Percentiles rank a stretch among this genome's conserved stretches.
These are phyloP conservation scores for Debaryomyces subglobosus DNA, from an alignment of 1,139 yeast species.

Conservation along the genomic window DNA sequence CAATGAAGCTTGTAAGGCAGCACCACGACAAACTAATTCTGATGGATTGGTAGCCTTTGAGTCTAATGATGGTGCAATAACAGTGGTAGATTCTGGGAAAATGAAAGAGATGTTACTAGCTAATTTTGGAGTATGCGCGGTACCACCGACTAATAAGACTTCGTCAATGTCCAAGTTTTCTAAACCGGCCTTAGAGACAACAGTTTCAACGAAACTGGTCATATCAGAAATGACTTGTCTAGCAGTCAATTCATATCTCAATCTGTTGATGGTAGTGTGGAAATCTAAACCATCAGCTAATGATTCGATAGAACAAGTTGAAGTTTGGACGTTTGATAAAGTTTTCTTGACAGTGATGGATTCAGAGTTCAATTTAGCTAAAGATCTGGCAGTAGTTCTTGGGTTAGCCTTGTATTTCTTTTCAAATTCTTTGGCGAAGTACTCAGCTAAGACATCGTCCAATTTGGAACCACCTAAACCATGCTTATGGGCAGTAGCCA, in stretches of 20 bases:
- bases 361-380: constrained; percentile 87
- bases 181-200: constrained; percentile 78
- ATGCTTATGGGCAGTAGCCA: constrained; percentile 83
- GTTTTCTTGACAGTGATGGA: constrained; percentile 89
- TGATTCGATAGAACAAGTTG: constrained; percentile 93
- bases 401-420: constrained; percentile 86
- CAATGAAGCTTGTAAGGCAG: constrained; percentile 94
- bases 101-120: constrained; percentile 71
- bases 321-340: constrained; percentile 82
- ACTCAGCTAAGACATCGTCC: constrained; percentile 79
- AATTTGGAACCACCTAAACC: constrained; percentile 87
- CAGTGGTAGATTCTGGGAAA: constrained; percentile 79
- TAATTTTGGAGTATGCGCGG: constrained; percentile 89
- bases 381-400: constrained; percentile 75
- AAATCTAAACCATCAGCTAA: constrained; percentile 93
- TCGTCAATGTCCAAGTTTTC: constrained; percentile 89
- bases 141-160: constrained; percentile 92
- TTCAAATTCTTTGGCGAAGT: constrained; percentile 90
- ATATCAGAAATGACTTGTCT: constrained; percentile 77
- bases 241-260: constrained; percentile 88
- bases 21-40: constrained; percentile 92
- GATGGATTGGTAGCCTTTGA: constrained; percentile 83
- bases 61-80: constrained; percentile 78
- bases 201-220: constrained; percentile 73
- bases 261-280: constrained; percentile 90